Percentiles rank a stretch among this genome's conserved stretches.
Conservation (phyloP, 1,139 yeast genomes). For the Debaryomycetaceae sp. region DNA sequence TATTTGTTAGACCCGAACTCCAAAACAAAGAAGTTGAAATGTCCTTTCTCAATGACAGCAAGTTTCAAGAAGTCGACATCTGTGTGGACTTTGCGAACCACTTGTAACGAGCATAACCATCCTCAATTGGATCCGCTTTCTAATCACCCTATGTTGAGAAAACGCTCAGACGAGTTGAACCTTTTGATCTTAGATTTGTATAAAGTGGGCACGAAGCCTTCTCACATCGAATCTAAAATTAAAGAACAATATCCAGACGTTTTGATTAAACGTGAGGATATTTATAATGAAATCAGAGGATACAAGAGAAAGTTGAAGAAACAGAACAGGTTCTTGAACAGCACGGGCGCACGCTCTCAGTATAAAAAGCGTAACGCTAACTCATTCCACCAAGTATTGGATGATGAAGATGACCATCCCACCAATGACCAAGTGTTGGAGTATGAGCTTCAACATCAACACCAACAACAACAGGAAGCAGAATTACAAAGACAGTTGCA, state of each 20-base stretch:
- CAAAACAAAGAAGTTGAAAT: conserved; percentile 51
- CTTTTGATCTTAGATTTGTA: conserved; percentile 51
- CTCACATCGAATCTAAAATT: conserved; percentile 51
- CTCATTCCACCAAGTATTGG: conserved; percentile 30
- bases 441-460: conserved; percentile 18
- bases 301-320: conserved; percentile 51
- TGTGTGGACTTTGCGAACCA: conserved; percentile 52
- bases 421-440: conserved; percentile 13
- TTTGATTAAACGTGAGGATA: conserved; percentile 54
- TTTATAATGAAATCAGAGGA: conserved; percentile 57
- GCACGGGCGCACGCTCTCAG: conserved; percentile 12
- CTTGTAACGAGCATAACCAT: conserved; percentile 58
- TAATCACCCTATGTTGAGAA: conserved; percentile 57
- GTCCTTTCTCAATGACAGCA: conserved; percentile 61
- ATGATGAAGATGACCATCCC: conserved; percentile 28
- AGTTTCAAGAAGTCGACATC: conserved; percentile 47
- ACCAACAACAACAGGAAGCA: conserved; percentile 32
- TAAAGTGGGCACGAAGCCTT: conserved; percentile 57
- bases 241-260: conserved; percentile 54
- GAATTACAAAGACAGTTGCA: conserved; percentile 39
- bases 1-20: conserved; percentile 42
- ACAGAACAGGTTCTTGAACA: conserved; percentile 26
- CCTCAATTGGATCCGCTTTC: conserved; percentile 55
- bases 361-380: conserved; percentile 26
- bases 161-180: conserved; percentile 52